These are phyloP conservation scores for Hansenula sp. DNA, from an alignment of 1,139 yeast species.

Conservation along the genomic window DNA sequence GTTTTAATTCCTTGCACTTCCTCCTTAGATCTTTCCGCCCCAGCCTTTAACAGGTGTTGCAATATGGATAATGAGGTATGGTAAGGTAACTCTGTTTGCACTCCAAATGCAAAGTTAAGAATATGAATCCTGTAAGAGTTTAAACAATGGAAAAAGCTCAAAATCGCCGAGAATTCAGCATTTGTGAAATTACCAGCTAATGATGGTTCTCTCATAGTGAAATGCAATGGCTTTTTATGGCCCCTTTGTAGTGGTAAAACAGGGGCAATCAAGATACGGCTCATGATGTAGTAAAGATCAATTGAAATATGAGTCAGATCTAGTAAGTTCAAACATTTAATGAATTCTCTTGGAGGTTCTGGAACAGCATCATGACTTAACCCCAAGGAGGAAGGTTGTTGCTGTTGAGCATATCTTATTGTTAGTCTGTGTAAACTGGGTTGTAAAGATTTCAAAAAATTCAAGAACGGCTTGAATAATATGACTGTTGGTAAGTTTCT, in stretches of 20 bases:
- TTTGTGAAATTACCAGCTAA: slow-evolving; percentile 10
- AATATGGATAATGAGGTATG: slow-evolving; percentile 7
- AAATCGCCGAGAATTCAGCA: neutral
- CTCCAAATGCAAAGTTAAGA: slow-evolving; percentile 14
- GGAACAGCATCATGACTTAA: neutral
- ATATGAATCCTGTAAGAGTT: slow-evolving; percentile 2
- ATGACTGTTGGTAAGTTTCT: neutral
- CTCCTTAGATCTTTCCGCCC: neutral
- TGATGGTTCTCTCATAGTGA: slow-evolving; percentile 5
- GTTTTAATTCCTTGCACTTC: slow-evolving; percentile 3
- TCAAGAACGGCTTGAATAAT: neutral
- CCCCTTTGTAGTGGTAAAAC: neutral
- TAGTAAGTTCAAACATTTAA: neutral
- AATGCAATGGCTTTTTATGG: neutral
- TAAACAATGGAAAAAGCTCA: slow-evolving; percentile 1
- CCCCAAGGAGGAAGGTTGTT: neutral
- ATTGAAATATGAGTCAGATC: neutral
- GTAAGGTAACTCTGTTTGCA: slow-evolving; percentile 15
- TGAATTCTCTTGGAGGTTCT: neutral
- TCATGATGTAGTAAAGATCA: neutral
- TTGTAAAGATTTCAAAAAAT: neutral
- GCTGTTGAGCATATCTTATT: neutral
- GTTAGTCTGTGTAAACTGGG: neutral
- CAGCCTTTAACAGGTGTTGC: slow-evolving; percentile 1
- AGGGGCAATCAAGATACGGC: neutral